Evolutionary conservation across 495 filamentous ascomycete species (phyloP).

Genomic region (Trypethelium eluteriae): DNA sequence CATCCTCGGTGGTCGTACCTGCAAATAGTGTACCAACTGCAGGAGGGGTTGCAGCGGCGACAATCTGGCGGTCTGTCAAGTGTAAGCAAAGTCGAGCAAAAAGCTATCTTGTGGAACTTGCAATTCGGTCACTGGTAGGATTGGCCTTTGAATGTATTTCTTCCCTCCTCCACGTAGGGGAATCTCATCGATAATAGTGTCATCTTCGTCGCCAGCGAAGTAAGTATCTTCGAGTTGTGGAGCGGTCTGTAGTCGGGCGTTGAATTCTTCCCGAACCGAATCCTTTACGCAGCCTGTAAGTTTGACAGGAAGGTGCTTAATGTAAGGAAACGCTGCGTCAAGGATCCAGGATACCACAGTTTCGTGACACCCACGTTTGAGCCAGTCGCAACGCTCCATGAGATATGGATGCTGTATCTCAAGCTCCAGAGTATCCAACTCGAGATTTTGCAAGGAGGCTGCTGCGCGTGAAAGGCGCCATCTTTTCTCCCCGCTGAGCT

Average conservation of each 20-base stretch:
- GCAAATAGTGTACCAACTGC: not conserved
- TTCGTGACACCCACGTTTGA: constrained; percentile 19
- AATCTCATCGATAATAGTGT: constrained; percentile 8
- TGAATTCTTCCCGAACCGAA: constrained; percentile 16
- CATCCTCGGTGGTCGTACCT: not conserved
- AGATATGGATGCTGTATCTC: constrained; percentile 9
- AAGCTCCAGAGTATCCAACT: constrained; percentile 17
- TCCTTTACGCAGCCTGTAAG: constrained; percentile 19
- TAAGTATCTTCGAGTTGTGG: constrained; percentile 9
- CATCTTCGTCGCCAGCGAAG: constrained; percentile 10
- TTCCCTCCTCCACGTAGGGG: not conserved
- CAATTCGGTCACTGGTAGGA: not conserved
- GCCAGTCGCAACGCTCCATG: not conserved
- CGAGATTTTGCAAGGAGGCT: constrained; percentile 13
- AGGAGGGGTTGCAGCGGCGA: not conserved
- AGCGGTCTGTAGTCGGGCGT: constrained; percentile 1
- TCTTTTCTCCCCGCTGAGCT: not conserved
- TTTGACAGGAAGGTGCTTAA: constrained; percentile 19
- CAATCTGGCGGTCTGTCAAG: not conserved
- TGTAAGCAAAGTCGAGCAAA: not conserved
- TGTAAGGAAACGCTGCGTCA: constrained; percentile 18
- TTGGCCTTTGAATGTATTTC: not conserved
- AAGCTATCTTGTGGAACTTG: not conserved
- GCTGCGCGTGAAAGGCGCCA: not conserved
- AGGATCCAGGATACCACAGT: constrained; percentile 19